phyloP scores from a whole-genome alignment of 352 stramenopile species.

The Saprolegnia parasitica region DNA sequence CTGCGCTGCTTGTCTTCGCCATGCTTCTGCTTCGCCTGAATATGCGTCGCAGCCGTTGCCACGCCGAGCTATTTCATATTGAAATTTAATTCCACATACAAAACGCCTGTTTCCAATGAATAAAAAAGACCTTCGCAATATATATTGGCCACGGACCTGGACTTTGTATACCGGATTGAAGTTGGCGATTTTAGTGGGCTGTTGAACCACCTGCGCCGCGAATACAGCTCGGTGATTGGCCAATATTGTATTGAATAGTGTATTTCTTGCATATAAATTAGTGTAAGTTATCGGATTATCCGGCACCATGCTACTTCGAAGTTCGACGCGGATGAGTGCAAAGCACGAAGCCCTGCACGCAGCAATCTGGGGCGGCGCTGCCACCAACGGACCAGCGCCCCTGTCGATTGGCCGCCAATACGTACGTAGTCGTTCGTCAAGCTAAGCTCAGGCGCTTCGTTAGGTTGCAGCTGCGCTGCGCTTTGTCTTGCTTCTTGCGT shows the following conservation, averaged over 20 bases:
- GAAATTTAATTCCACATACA: background rate
- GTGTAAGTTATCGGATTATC: too few species aligned
- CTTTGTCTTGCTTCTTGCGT: background rate
- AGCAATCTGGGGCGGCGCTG: conserved; percentile 4
- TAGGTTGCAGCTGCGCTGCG: background rate
- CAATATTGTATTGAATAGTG: too few species aligned
- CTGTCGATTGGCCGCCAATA: background rate
- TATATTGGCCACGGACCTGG: background rate
- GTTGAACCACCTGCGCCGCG: conserved; percentile 4
- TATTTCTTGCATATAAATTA: too few species aligned
- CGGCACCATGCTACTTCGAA: too few species aligned
- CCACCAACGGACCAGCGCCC: too few species aligned
- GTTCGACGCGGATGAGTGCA: too few species aligned
- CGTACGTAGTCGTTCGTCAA: background rate
- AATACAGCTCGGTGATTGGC: background rate
- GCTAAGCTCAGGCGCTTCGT: background rate
- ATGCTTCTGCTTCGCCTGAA: conserved; percentile 6
- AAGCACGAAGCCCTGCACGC: conserved; percentile 12
- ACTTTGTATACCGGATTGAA: conserved; percentile 9
- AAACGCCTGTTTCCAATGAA: background rate
- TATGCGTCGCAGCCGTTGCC: background rate
- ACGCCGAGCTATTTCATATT: too few species aligned
- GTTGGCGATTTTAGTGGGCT: background rate
- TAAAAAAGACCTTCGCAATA: background rate
- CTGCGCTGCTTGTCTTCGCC: conserved; percentile 35